Conservation (phyloP, 2,329 filamentous ascomycete genomes). For the Phoma sp. region DNA sequence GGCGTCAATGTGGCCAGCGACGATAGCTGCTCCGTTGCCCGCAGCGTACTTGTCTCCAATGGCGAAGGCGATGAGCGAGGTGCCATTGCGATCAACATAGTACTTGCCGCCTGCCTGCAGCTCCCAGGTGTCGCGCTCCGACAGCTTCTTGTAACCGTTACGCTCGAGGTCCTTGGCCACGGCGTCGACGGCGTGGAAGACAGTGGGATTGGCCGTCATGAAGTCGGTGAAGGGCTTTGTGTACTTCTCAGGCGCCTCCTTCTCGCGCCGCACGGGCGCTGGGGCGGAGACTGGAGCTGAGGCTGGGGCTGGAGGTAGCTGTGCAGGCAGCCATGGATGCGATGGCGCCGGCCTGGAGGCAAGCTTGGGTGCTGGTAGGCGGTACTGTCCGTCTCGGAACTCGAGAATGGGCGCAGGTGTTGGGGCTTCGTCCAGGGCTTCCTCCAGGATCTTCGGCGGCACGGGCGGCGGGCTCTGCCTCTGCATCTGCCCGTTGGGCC, state of each 20-base stretch:
- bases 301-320: not conserved
- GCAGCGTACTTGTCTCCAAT: slow-evolving; percentile 81
- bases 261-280: slow-evolving; percentile 24
- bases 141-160: slow-evolving; percentile 79
- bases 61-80: slow-evolving; percentile 82
- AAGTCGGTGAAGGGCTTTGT: slow-evolving; percentile 87
- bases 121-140: slow-evolving; percentile 81
- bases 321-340: slow-evolving; percentile 24
- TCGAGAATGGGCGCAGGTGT: slow-evolving; percentile 10
- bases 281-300: not conserved
- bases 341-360: slow-evolving; percentile 19
- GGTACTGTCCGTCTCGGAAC: slow-evolving; percentile 16
- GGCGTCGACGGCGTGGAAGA: slow-evolving; percentile 87
- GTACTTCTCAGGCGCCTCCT: slow-evolving; percentile 57
- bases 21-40: slow-evolving; percentile 85
- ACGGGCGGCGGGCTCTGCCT: slow-evolving; percentile 46
- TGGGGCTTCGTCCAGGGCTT: not conserved
- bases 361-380: slow-evolving; percentile 3
- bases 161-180: slow-evolving; percentile 75
- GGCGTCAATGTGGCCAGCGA: slow-evolving; percentile 92
- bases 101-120: slow-evolving; percentile 85
- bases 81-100: slow-evolving; percentile 84
- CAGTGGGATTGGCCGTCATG: slow-evolving; percentile 86
- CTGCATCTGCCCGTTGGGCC: slow-evolving; percentile 6
- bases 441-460: slow-evolving; percentile 46